phyloP scores from a whole-genome alignment of 495 filamentous ascomycete species.

The Daldinia loculata region DNA sequence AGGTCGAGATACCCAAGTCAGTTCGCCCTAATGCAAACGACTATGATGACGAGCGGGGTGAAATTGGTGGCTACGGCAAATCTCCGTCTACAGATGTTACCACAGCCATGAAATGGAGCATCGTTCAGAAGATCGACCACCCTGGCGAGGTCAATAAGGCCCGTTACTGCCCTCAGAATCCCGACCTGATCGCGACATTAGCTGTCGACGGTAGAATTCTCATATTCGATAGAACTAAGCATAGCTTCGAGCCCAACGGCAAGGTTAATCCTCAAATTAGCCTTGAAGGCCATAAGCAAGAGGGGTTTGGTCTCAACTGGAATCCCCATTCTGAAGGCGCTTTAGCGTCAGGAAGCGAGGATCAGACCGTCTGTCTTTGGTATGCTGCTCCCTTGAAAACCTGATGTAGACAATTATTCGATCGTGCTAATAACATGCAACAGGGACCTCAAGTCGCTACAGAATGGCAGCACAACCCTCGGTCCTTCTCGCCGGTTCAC shows the following conservation, averaged over 20 bases:
- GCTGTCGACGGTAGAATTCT: slow-evolving; percentile 85
- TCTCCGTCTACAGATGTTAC: slow-evolving; percentile 58
- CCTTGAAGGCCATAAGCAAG: slow-evolving; percentile 82
- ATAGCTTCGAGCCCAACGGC: slow-evolving; percentile 74
- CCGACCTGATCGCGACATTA: slow-evolving; percentile 95
- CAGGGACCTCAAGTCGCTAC: slow-evolving; percentile 81
- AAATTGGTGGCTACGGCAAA: slow-evolving; percentile 92
- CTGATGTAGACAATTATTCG: background rate
- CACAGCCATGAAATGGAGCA: slow-evolving; percentile 79
- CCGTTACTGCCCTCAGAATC: slow-evolving; percentile 96
- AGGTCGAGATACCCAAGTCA: slow-evolving; percentile 87
- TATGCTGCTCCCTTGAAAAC: slow-evolving; percentile 51
- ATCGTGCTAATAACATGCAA: slow-evolving; percentile 19
- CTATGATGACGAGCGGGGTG: slow-evolving; percentile 89
- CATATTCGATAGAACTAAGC: slow-evolving; percentile 96
- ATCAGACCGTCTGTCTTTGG: slow-evolving; percentile 91
- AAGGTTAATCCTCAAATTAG: slow-evolving; percentile 82
- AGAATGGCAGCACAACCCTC: slow-evolving; percentile 73
- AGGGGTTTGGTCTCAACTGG: slow-evolving; percentile 97
- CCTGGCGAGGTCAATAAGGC: slow-evolving; percentile 98
- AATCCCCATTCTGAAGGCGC: slow-evolving; percentile 83
- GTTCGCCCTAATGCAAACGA: slow-evolving; percentile 75
- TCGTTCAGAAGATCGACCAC: slow-evolving; percentile 96
- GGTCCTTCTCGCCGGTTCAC: slow-evolving; percentile 78
- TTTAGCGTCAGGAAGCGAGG: slow-evolving; percentile 88